Evolutionary conservation across 345 rosid species (phyloP).

Genomic region (Salix arbutifolia): DNA sequence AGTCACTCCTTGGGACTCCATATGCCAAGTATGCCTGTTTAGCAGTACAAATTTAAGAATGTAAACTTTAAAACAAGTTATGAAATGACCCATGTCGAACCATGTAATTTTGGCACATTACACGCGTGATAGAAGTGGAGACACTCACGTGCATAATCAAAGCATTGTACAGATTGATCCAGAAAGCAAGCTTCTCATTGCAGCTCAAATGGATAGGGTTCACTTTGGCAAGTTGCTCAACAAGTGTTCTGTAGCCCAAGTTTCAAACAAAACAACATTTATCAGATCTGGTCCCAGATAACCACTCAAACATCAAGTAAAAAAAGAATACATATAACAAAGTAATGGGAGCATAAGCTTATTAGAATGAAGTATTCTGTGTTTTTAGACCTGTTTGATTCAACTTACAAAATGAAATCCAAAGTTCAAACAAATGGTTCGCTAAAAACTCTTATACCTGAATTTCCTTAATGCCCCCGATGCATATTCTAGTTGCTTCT

Average conservation of each 20-base stretch:
- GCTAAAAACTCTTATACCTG: conserved; percentile 13
- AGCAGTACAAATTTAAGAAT: conserved; percentile 13
- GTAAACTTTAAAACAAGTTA: background rate
- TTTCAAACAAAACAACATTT: conserved; percentile 4
- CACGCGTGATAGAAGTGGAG: conserved; percentile 3
- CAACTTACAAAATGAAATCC: background rate
- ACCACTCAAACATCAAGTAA: background rate
- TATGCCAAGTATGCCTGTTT: conserved; percentile 26
- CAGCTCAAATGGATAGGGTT: conserved; percentile 27
- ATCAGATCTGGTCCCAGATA: conserved; percentile 11
- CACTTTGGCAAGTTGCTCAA: conserved; percentile 28
- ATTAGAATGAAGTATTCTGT: background rate
- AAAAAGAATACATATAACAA: background rate
- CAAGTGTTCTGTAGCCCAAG: conserved; percentile 16
- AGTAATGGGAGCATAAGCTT: background rate
- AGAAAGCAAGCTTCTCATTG: conserved; percentile 71
- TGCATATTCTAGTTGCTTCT: conserved; percentile 25
- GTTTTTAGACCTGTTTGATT: background rate
- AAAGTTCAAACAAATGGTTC: background rate
- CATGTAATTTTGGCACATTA: background rate
- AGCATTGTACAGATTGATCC: conserved; percentile 91
- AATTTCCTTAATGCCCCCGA: conserved; percentile 25
- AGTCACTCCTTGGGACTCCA: conserved; percentile 20
- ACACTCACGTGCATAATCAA: conserved; percentile 84
- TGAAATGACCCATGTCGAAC: background rate